Percentiles rank a stretch among this genome's conserved stretches.
These are phyloP conservation scores for Pisolithus albus DNA, from an alignment of 768 basidiomycete species.

Conservation along the genomic window DNA sequence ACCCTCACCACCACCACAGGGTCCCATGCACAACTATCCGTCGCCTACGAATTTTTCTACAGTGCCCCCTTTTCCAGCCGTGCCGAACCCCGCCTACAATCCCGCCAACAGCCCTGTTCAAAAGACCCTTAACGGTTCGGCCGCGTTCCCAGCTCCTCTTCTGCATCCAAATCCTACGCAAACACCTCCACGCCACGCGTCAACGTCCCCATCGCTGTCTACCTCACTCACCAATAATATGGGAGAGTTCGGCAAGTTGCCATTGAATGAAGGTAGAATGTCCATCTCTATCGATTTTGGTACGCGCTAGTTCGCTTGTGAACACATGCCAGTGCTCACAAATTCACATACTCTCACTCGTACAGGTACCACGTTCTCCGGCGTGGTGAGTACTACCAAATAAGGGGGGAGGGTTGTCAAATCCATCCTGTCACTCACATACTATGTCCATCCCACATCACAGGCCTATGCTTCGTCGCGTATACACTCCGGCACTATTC, in stretches of 20 bases:
- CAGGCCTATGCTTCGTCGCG: constrained; percentile 85
- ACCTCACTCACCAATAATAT: constrained; percentile 9
- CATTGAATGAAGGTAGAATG: constrained; percentile 65
- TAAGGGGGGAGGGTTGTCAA: neutral
- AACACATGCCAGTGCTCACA: neutral
- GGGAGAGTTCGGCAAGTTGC: constrained; percentile 12
- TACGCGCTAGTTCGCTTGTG: constrained; percentile 25
- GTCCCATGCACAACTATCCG: neutral
- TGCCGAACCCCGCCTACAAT: neutral
- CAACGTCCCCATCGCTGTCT: constrained; percentile 19
- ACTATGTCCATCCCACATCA: neutral
- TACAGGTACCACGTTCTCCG: constrained; percentile 80
- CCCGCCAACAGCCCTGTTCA: neutral
- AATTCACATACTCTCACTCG: neutral
- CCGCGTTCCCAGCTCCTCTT: constrained; percentile 4
- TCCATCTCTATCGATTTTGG: constrained; percentile 82
- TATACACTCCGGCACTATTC: constrained; percentile 69
- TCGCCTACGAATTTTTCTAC: constrained; percentile 1
- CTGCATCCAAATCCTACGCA: constrained; percentile 26
- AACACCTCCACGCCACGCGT: constrained; percentile 10
- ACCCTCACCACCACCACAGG: constrained; percentile 27
- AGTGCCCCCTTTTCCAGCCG: neutral
- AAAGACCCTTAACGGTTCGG: neutral
- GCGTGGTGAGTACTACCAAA: constrained; percentile 52
- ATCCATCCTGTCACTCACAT: constrained; percentile 1